Base-by-base conservation (phyloP, 163 green algal species). In the Scenedesmus sp. region DNA sequence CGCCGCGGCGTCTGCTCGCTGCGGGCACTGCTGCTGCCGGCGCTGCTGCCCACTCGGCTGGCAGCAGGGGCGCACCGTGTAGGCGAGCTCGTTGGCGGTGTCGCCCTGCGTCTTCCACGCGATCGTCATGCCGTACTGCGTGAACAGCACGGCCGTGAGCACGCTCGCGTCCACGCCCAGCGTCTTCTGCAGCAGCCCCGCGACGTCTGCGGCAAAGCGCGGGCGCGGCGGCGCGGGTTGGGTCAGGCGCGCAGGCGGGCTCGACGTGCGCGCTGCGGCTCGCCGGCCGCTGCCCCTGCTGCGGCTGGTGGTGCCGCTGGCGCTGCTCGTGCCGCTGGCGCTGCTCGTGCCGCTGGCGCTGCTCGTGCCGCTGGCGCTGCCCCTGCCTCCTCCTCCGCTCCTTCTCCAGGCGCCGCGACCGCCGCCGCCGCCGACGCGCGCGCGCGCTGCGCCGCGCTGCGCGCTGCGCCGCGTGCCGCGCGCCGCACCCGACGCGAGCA, bases 41-140 rank as follows among this genome's bases (percentile, higher is more conserved):
- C 18, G n/a, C 24, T 63, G 24, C 54, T 36, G n/a, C n/a, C 24
- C n/a, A n/a, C n/a, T n/a, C n/a, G n/a, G n/a, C n/a, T n/a, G n/a
- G n/a, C n/a, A n/a, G n/a, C n/a, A n/a, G n/a, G 7, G 7, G 9
- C 74, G 44, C 34, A 81, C 74, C 63, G 74, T 81, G 62, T 81
- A 81, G 48, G 74, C 47, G 36, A 81, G 63, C 62, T 81, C 63
- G 36, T 81, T 73, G 2, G 74, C 51, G 15, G 26, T 42, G 13
- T 18, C 65, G 18, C 74, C 74, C 74, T 73, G 50, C 28, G 20
- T 69, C 56, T 45, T 58, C 74, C 74, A 81, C 9, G 34, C 62
- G 15, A 81, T 70, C 2, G 62, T 81, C 48, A 81, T 14, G n/a
- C 74, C 74, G 56, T 58, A 69, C 36, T 67, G 50, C 29, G 74